phyloP scores from a whole-genome alignment of 2,329 filamentous ascomycete species.

The Lojkania enalia region DNA sequence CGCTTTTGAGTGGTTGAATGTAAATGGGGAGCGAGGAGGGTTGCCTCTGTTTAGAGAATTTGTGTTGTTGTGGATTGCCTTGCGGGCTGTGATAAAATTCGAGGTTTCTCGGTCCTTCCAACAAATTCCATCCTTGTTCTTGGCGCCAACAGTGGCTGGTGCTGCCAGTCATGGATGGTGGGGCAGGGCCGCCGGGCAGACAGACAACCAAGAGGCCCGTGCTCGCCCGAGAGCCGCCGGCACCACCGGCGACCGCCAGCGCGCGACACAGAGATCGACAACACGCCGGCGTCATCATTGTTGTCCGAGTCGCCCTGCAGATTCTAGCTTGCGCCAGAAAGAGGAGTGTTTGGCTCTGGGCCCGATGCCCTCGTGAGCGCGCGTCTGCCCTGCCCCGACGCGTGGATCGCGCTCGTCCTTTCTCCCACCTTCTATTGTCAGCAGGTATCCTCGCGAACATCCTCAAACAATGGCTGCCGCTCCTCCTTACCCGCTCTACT shows the following conservation, averaged over 20 bases:
- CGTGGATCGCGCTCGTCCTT: too few relatives aligned
- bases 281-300: neutral
- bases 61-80: slow-evolving; percentile 10
- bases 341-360: too few relatives aligned
- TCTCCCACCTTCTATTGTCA: neutral
- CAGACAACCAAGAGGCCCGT: too few relatives aligned
- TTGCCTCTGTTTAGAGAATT: slow-evolving; percentile 11
- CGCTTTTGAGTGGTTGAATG: slow-evolving; percentile 10
- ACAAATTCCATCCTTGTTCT: neutral
- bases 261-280: neutral
- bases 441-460: neutral
- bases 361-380: too few relatives aligned
- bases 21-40: slow-evolving; percentile 9
- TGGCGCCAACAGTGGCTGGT: neutral
- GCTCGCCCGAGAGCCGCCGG: too few relatives aligned
- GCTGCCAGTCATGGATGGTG: slow-evolving; percentile 1
- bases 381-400: too few relatives aligned
- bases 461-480: slow-evolving; percentile 35
- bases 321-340: too few relatives aligned
- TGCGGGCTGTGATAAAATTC: slow-evolving; percentile 9
- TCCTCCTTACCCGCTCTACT: slow-evolving; percentile 52
- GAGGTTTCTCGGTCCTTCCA: slow-evolving; percentile 11
- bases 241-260: neutral
- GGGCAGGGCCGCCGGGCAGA: slow-evolving; percentile 7
- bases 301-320: too few relatives aligned